Base-by-base conservation (phyloP, 2,329 filamentous ascomycete species). In the Talaromyces sp. region DNA sequence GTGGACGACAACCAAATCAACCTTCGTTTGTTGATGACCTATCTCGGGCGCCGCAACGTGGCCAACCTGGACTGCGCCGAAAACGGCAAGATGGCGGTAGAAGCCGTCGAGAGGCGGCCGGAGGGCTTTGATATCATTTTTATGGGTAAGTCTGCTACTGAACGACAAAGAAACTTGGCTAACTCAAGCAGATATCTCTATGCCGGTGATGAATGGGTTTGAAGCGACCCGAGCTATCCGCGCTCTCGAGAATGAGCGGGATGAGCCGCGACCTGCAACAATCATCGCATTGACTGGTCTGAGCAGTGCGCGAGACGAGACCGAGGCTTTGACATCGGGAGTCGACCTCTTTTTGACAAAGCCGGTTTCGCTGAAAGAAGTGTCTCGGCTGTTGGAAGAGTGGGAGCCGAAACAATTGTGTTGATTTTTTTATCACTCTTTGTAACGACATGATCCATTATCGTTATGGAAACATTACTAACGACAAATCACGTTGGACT, bases 131-230 rank as follows among this genome's bases (percentile, higher is more conserved):
- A 80, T 62, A 74, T 79, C 32, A 77, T 80, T 55, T 79, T 81
- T 63, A 80, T 81, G 78, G 73, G 69, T 72, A 54, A 60, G 68
- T 55, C 9, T 42, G 15, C 9, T 9, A 22, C 8, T 22, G 5
- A 8, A 5, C 49, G 1, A 30, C 8, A 17, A n/a, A 13, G 10
- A n/a, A 27, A 52, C 11, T 27, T 17, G 9, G 25, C 39, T 51
- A 32, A 61, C 42, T 30, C 17, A 5, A 33, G 28, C 42, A 71
- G 76, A 81, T 55, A 78, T 81, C 39, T 76, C 74, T 2, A 81
- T 81, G 78, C 79, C 79, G 0, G 73, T 80, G 5, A 79, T 80
- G 77, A 76, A 80, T 64, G 79, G 79, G 0, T 79, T 81, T 55
- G 75, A 79, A 65, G 77, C 79, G 2, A 79, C 79, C 5, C 74